phyloP scores from a whole-genome alignment of 495 filamentous ascomycete genomes.

The Peziza echinospora region DNA sequence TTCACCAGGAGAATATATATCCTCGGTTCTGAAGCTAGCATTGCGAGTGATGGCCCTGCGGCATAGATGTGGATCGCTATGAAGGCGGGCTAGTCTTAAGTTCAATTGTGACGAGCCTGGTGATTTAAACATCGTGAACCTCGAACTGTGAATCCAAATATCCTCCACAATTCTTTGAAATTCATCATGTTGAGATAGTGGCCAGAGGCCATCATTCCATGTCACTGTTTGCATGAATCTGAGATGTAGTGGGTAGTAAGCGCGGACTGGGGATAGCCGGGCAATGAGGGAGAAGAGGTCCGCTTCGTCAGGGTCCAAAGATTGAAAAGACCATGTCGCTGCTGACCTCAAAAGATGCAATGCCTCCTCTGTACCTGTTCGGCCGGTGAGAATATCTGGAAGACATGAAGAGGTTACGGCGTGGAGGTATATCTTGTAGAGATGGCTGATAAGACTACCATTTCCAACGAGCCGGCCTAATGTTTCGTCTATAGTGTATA shows the following conservation, averaged over 20 bases:
- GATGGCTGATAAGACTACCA: constrained; percentile 31
- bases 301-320: constrained; percentile 23
- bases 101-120: neutral
- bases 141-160: neutral
- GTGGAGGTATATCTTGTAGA: constrained; percentile 35
- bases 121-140: neutral
- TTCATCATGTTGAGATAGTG: neutral
- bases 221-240: constrained; percentile 28
- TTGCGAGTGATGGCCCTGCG: neutral
- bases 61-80: neutral
- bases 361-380: constrained; percentile 42
- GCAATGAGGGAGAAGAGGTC: constrained; percentile 26
- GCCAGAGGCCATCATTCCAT: constrained; percentile 20
- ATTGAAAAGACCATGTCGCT: constrained; percentile 29
- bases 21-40: neutral
- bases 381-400: constrained; percentile 33
- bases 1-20: too few species aligned
- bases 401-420: constrained; percentile 38
- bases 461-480: constrained; percentile 30
- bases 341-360: constrained; percentile 29
- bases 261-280: constrained; percentile 28
- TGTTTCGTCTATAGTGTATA: constrained; percentile 27
- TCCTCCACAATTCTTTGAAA: neutral
- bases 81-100: neutral
- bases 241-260: constrained; percentile 34